Percentiles rank a stretch among this genome's conserved stretches.
phyloP scores from a whole-genome alignment of 164 flowering plant genomes.

The Taxillus chinensis region DNA sequence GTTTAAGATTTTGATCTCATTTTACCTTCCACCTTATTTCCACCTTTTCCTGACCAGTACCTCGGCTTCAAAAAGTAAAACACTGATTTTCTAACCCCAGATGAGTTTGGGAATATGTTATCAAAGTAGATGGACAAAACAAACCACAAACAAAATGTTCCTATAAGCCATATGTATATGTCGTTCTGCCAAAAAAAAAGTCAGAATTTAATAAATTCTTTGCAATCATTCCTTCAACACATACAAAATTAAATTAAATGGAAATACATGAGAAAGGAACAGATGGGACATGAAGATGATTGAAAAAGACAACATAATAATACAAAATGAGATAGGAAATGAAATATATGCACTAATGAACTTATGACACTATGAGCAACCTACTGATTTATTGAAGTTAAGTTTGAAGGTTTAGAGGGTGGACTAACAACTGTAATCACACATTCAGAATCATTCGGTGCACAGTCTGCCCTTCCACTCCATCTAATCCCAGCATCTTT shows the following conservation, averaged over 20 bases:
- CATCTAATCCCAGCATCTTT: slow-evolving; percentile 79
- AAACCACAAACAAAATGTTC: slow-evolving; percentile 66
- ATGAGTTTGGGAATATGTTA: slow-evolving; percentile 68
- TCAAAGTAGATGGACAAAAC: slow-evolving; percentile 89
- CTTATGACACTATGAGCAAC: no score
- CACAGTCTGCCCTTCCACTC: slow-evolving; percentile 52
- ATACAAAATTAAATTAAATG: no score
- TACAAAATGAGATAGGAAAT: no score
- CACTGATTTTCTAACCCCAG: slow-evolving; percentile 74
- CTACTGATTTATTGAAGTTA: no score
- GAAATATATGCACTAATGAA: no score
- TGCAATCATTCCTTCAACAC: no score
- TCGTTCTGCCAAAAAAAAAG: slow-evolving; percentile 49
- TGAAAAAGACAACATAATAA: no score
- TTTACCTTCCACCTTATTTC: slow-evolving; percentile 62
- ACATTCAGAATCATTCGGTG: slow-evolving; percentile 43
- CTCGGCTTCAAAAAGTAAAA: slow-evolving; percentile 72
- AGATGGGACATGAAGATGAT: no score
- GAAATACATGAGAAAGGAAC: no score
- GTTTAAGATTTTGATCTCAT: slow-evolving; percentile 4
- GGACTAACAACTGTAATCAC: slow-evolving; percentile 64
- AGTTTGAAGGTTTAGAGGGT: neutral
- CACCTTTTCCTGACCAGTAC: slow-evolving; percentile 92
- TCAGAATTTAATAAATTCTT: neutral
- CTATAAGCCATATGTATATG: slow-evolving; percentile 61